Conservation (phyloP, 1,284 basidiomycete species). For the Pulchroboletus neoregius region DNA sequence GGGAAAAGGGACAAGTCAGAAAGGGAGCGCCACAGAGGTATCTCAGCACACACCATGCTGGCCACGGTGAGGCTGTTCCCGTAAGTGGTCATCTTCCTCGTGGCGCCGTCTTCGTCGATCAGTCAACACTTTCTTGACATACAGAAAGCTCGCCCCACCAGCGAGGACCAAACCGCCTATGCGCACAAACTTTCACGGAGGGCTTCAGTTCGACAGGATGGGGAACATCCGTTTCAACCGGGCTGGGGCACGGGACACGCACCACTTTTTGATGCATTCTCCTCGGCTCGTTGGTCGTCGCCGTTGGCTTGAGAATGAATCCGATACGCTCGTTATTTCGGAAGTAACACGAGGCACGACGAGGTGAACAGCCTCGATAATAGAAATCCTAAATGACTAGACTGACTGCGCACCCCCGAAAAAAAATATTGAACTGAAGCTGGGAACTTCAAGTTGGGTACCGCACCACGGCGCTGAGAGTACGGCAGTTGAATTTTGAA, state of each 20-base stretch:
- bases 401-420: slow-evolving; percentile 15
- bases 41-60: slow-evolving; percentile 2
- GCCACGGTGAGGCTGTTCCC: neutral
- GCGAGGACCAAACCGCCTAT: slow-evolving; percentile 27
- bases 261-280: slow-evolving; percentile 22
- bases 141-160: slow-evolving; percentile 31
- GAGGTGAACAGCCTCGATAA: neutral
- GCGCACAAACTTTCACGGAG: slow-evolving; percentile 19
- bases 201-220: neutral
- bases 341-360: neutral
- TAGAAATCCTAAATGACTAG: slow-evolving; percentile 2
- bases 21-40: neutral
- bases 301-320: neutral
- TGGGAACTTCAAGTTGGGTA: slow-evolving; percentile 10
- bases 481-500: slow-evolving; percentile 5
- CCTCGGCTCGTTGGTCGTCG: neutral
- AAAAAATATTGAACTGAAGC: slow-evolving; percentile 13
- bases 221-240: neutral
- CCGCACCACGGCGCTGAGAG: neutral
- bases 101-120: slow-evolving; percentile 25
- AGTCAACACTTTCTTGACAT: slow-evolving; percentile 30
- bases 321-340: slow-evolving; percentile 2
- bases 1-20: slow-evolving; percentile 10
- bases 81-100: slow-evolving; percentile 19
- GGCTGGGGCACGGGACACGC: slow-evolving; percentile 7